Conservation (phyloP, 371 early-diverging fungal species). For the Apophysomyces variabilis region DNA sequence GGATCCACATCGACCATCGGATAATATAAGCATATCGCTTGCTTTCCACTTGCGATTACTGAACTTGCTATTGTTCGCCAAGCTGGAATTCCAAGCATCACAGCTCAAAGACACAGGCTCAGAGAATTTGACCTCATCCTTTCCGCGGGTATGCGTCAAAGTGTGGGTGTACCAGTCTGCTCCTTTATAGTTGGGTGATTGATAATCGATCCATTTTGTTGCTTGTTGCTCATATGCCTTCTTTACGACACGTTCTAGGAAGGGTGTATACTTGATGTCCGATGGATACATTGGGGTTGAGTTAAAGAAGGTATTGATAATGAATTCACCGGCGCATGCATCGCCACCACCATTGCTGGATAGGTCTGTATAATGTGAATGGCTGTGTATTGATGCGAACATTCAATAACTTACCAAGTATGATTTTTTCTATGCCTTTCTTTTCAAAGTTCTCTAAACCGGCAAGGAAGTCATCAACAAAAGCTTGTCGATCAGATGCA, state of each 20-base stretch:
- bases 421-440: conserved; percentile 49
- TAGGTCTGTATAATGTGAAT: conserved; percentile 25
- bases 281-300: conserved; percentile 52
- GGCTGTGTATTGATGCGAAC: background rate
- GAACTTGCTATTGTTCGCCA: conserved; percentile 22
- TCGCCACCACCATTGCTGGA: conserved; percentile 58
- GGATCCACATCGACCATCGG: conserved; percentile 57
- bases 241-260: conserved; percentile 48
- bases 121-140: conserved; percentile 39
- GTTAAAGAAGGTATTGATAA: conserved; percentile 50
- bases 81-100: conserved; percentile 24
- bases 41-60: conserved; percentile 43
- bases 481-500: conserved; percentile 38
- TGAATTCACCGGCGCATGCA: conserved; percentile 57
- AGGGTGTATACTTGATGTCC: conserved; percentile 50
- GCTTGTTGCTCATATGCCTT: conserved; percentile 38
- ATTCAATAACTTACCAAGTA: conserved; percentile 26
- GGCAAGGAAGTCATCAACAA: conserved; percentile 36
- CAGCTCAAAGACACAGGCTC: conserved; percentile 44
- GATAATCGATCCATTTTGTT: conserved; percentile 54
- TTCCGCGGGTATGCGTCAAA: conserved; percentile 38
- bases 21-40: conserved; percentile 45
- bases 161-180: conserved; percentile 44
- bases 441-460: conserved; percentile 45
- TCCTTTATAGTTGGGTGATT: conserved; percentile 22